Percentiles rank a stretch among this genome's conserved stretches.
These are phyloP conservation scores for Lasiosphaeriaceae sp. DNA, from an alignment of 495 filamentous ascomycete species.

Conservation along the genomic window DNA sequence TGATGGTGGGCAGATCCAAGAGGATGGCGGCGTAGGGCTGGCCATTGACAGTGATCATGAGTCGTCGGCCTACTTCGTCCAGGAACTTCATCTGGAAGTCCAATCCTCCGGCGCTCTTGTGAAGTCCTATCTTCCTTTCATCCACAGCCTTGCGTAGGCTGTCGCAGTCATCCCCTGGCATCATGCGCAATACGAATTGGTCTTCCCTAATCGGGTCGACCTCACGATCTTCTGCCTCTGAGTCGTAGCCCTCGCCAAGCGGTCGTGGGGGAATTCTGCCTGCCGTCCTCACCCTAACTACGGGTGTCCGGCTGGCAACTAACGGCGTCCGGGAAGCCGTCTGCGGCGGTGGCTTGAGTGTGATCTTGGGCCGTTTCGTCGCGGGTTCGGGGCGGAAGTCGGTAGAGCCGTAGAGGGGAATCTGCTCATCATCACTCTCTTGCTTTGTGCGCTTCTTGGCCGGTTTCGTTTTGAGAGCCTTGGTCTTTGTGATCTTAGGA, in stretches of 20 bases:
- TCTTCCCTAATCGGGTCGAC: conserved; percentile 81
- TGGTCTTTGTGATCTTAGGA: conserved; percentile 37
- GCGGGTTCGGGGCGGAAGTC: conserved; percentile 22
- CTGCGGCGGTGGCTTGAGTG: conserved; percentile 18
- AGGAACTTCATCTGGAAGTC: conserved; percentile 78
- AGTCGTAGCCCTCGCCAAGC: conserved; percentile 87
- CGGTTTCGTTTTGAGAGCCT: conserved; percentile 40
- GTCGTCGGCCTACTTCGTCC: conserved; percentile 67
- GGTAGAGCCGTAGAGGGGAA: conserved; percentile 26
- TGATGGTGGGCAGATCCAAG: conserved; percentile 85
- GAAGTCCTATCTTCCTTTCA: conserved; percentile 67
- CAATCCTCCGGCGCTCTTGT: conserved; percentile 55
- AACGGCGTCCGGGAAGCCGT: neutral
- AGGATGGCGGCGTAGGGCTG: conserved; percentile 73
- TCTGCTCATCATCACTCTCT: conserved; percentile 41
- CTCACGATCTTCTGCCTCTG: conserved; percentile 90
- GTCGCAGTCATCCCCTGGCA: conserved; percentile 79
- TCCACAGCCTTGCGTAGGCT: conserved; percentile 67
- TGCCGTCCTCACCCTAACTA: conserved; percentile 34
- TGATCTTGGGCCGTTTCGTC: conserved; percentile 43
- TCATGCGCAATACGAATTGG: conserved; percentile 84
- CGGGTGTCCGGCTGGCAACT: conserved; percentile 27
- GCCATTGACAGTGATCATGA: conserved; percentile 64
- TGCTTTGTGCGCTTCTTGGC: conserved; percentile 42
- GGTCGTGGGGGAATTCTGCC: conserved; percentile 60